phyloP scores from a whole-genome alignment of 2,329 filamentous ascomycete species.

The Hirsutella rhossiliensis region DNA sequence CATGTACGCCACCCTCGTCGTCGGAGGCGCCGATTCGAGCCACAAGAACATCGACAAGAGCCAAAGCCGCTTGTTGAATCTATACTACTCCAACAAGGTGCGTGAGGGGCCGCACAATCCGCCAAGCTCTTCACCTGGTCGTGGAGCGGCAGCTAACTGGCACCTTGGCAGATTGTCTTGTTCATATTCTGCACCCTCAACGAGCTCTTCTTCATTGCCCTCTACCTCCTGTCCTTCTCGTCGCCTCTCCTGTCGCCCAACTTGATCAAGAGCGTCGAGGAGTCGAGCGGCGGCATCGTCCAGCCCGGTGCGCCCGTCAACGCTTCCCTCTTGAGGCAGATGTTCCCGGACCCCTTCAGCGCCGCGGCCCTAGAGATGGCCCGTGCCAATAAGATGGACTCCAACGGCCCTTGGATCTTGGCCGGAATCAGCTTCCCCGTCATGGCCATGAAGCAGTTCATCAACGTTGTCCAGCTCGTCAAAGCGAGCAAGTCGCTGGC shows the following conservation, averaged over 20 bases:
- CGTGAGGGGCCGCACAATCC: conserved; percentile 16
- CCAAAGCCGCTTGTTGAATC: conserved; percentile 78
- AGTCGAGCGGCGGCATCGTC: conserved; percentile 37
- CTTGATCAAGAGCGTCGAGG: conserved; percentile 53
- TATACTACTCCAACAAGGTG: conserved; percentile 97
- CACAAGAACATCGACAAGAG: conserved; percentile 91
- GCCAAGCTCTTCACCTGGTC: neutral
- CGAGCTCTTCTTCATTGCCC: conserved; percentile 94
- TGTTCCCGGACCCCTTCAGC: conserved; percentile 84
- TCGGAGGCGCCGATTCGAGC: conserved; percentile 67
- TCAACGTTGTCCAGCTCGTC: conserved; percentile 88
- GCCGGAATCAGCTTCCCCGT: conserved; percentile 70
- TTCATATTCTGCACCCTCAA: conserved; percentile 87
- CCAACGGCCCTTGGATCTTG: conserved; percentile 55
- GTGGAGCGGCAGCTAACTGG: neutral
- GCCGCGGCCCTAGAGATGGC: conserved; percentile 87
- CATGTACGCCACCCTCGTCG: conserved; percentile 90
- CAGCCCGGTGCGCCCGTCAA: conserved; percentile 59
- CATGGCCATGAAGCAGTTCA: conserved; percentile 84
- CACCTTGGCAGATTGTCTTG: conserved; percentile 58
- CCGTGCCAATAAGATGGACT: conserved; percentile 85
- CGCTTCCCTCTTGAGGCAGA: conserved; percentile 55
- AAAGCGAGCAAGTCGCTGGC: conserved; percentile 89
- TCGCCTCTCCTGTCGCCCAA: conserved; percentile 81
- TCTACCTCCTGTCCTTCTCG: conserved; percentile 95